Base-by-base conservation (phyloP, 495 filamentous ascomycete genomes). In the Lasiosphaeria hispida region DNA sequence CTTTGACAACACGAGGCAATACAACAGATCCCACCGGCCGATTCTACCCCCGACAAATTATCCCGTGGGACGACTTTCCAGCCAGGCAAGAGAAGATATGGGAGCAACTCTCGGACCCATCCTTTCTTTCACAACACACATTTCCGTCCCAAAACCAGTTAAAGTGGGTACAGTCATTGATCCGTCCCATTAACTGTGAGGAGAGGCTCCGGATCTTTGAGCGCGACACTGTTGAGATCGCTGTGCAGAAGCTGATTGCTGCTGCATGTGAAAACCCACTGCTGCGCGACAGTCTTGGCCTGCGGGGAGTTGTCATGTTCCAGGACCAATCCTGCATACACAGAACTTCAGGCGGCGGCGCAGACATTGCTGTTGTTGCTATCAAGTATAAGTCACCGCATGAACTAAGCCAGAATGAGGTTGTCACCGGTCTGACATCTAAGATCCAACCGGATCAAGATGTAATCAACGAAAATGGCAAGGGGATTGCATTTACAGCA, bases 321-420 rank as follows among this genome's bases (percentile, higher is more conserved):
- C 60, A 75, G 49, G 73, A 79, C 58, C 70, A 76, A 47, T 78
- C 76, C 62, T 78, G 73, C 61, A 67, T 80, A 50, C 75, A 77
- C 50, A 62, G 63, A 39, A 66, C 53, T 37, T 62, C 63, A 17
- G 49, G 64, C 19, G 69, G 69, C 70, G 34, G 62, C 60, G 8
- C 59, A n/a, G n/a, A n/a, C n/a, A n/a, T n/a, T n/a, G n/a, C n/a
- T n/a, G n/a, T n/a, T n/a, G n/a, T 70, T 53, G 65, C 70, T 9
- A 66, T 79, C 61, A 68, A 78, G 59, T 75, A 76, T 59, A 77
- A 77, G 62, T 63, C 75, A 18, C 75, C 75, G n/a, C 71, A 79
- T 49, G 76, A 77, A 61, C 50, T 80, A 18, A 65, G 53, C 14
- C 48, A 41, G 45, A 63, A 69, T 43, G 60, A 70, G 57, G 39